Evolutionary conservation across 352 stramenopile species (phyloP), one percentile per base, ranked within the genome.

Genomic region (Plasmopara halstedii): DNA sequence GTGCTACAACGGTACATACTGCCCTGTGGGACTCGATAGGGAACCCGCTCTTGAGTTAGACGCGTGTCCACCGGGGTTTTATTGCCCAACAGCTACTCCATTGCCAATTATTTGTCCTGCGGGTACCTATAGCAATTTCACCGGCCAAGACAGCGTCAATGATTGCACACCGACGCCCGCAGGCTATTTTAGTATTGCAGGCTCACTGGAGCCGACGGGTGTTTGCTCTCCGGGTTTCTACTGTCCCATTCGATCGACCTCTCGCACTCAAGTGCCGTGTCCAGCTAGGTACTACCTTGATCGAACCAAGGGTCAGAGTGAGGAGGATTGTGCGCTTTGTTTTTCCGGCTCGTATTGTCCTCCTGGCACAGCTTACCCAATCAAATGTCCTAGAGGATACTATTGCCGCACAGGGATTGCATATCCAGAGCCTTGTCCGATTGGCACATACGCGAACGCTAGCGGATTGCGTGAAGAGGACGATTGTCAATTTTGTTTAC

Each of bases 1-100:
- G 10, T 95, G 84, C 43, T 95, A 93, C 58, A 94, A 93, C 29
- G 84, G 84, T 18, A 92, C 81, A 13, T 94, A 92, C 47, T 96
- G 86, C 38, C 70, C 79, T 2, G 20, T 50, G 8, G 80, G 83
- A 3, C 83, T 62, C 4, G 78, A 73, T 19, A 70, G 69, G 14
- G 83, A 92, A 53, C 84, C 85, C 11, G 76, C 66, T 11, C 55
- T 94, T 2, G 61, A 74, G 25, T 52, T 62, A 5, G 75, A 94
- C 54, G 70, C 83, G 0, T 95, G 85, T 58, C 83, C 82, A n/a
- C 38, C 50, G n/a, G 85, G 72, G 0, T 87, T 86, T 44, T 94
- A 83, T 26, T 95, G 86, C 38, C 80, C 83, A 1, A 78, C 61
- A 20, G 85, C 67, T 6, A 87, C 83, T 0, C 62, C 70, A 9